These are phyloP conservation scores for Cerrena zonata DNA, from an alignment of 1,284 basidiomycete species.

Conservation along the genomic window DNA sequence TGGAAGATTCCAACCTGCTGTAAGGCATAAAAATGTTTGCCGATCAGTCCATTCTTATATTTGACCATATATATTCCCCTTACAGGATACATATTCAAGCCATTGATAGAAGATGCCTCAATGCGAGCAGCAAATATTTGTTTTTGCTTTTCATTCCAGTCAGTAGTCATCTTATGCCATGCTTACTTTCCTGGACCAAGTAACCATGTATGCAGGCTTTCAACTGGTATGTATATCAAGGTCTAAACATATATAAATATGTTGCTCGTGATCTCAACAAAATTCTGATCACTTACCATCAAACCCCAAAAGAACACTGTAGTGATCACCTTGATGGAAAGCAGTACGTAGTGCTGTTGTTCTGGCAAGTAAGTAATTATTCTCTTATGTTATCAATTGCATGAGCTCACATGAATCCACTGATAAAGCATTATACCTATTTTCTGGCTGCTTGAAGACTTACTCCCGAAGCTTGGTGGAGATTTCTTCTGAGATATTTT, in stretches of 20 bases:
- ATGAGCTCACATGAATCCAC: conserved; percentile 18
- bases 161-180: conserved; percentile 26
- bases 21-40: conserved; percentile 37
- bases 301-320: conserved; percentile 16
- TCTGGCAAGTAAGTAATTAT: no score
- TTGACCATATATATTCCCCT: conserved; percentile 32
- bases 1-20: conserved; percentile 17
- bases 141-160: conserved; percentile 17
- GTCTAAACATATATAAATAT: no score
- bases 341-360: conserved; percentile 4
- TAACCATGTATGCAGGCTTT: conserved; percentile 32
- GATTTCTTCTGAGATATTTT: conserved; percentile 16
- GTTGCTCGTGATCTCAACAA: no score
- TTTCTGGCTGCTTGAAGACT: conserved; percentile 22
- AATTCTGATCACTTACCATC: no score
- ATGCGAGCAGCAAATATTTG: conserved; percentile 25
- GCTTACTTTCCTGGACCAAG: conserved; percentile 36
- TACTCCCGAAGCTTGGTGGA: conserved; percentile 22
- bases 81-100: conserved; percentile 26
- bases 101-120: conserved; percentile 23
- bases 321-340: conserved; percentile 22
- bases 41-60: conserved; percentile 34
- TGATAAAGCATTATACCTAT: conserved; percentile 12
- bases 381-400: no score
- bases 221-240: conserved; percentile 32